phyloP scores from a whole-genome alignment of 495 filamentous ascomycete genomes.

The Neurospora sp. region DNA sequence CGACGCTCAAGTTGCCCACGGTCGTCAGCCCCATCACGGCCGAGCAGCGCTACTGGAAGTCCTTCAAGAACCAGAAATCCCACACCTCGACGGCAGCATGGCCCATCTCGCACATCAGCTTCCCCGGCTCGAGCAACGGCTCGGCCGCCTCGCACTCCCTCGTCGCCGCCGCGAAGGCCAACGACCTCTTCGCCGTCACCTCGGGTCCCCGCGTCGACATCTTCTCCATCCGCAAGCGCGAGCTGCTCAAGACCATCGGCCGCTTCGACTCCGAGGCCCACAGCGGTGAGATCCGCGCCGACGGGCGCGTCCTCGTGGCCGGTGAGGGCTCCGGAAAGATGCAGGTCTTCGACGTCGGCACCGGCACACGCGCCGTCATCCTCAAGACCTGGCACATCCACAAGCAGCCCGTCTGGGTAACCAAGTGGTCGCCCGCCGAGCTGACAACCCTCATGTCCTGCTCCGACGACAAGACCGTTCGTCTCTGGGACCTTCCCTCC shows the following conservation, averaged over 20 bases:
- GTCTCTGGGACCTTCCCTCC: slow-evolving; percentile 86
- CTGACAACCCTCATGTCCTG: slow-evolving; percentile 75
- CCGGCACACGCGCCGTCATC: slow-evolving; percentile 61
- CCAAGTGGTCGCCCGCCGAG: slow-evolving; percentile 77
- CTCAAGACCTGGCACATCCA: slow-evolving; percentile 94
- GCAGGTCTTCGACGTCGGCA: slow-evolving; percentile 82
- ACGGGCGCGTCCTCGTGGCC: slow-evolving; percentile 80
- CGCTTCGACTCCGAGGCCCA: slow-evolving; percentile 84
- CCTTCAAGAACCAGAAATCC: slow-evolving; percentile 78
- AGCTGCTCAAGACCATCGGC: slow-evolving; percentile 82
- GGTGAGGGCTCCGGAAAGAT: slow-evolving; percentile 85
- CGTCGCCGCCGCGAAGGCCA: slow-evolving; percentile 32
- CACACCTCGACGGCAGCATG: slow-evolving; percentile 78
- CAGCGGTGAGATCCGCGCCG: slow-evolving; percentile 73
- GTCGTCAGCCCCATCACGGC: slow-evolving; percentile 65
- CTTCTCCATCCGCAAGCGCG: slow-evolving; percentile 79
- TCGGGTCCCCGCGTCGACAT: slow-evolving; percentile 86
- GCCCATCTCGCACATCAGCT: slow-evolving; percentile 80
- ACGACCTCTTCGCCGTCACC: slow-evolving; percentile 85
- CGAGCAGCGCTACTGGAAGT: slow-evolving; percentile 88
- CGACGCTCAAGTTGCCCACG: slow-evolving; percentile 71
- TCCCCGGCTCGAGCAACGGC: slow-evolving; percentile 42
- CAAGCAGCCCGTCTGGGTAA: slow-evolving; percentile 88
- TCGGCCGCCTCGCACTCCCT: slow-evolving; percentile 36
- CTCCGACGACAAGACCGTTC: slow-evolving; percentile 83